A percentile compares a stretch with the other conserved stretches of the same genome.
phyloP scores from a whole-genome alignment of 2,329 filamentous ascomycete genomes.

The Beauveria rudraprayagi region DNA sequence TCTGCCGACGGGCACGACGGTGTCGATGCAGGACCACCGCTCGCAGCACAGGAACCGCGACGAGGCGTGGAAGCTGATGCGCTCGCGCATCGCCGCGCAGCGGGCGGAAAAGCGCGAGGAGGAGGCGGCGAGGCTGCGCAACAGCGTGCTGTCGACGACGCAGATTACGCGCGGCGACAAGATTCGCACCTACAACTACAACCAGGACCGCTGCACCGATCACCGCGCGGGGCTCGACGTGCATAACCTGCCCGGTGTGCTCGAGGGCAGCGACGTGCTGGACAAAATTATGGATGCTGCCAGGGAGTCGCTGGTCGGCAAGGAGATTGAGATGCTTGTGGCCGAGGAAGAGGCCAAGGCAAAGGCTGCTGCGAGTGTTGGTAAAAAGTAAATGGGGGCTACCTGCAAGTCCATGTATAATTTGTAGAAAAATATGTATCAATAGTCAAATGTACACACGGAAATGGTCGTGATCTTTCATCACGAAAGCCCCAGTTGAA shows the following conservation, averaged over 20 bases:
- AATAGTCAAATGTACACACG: too few relatives aligned
- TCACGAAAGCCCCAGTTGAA: not conserved
- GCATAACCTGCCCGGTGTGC: constrained; percentile 72
- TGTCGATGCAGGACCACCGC: constrained; percentile 86
- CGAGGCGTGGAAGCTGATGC: constrained; percentile 76
- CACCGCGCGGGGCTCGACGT: constrained; percentile 75
- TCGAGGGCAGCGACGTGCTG: constrained; percentile 63
- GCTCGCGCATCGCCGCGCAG: constrained; percentile 72
- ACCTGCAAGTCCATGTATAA: too few relatives aligned
- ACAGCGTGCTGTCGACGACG: constrained; percentile 70
- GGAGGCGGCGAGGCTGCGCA: constrained; percentile 62
- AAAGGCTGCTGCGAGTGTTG: not conserved
- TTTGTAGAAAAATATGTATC: too few relatives aligned
- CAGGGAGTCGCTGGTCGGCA: constrained; percentile 63
- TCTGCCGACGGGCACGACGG: constrained; percentile 74
- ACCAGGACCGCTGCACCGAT: constrained; percentile 73
- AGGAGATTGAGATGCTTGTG: constrained; percentile 65
- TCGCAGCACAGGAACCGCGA: constrained; percentile 87
- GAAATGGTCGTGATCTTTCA: not conserved
- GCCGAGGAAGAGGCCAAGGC: constrained; percentile 47
- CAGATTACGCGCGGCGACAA: constrained; percentile 89
- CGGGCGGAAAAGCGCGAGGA: constrained; percentile 78
- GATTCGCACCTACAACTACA: constrained; percentile 82
- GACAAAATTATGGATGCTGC: constrained; percentile 73
- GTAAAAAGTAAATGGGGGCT: too few relatives aligned